Evolutionary conservation across 2,329 filamentous ascomycete genomes (phyloP).

Genomic region (Aureobasidium sp.): DNA sequence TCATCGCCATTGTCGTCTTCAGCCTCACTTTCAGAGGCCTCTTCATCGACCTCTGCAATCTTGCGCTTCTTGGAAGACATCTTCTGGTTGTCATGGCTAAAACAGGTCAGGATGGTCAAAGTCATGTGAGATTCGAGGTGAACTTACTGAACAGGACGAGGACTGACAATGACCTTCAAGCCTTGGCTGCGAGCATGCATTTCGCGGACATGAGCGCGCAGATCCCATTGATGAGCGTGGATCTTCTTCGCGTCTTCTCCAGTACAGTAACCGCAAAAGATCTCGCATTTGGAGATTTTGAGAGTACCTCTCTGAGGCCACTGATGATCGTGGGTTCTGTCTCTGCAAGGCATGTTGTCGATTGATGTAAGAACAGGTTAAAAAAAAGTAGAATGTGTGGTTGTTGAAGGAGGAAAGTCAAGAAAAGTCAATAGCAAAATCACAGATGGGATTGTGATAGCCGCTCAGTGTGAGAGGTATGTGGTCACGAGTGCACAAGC

Average conservation of each 20-base stretch:
- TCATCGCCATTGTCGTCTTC: background rate
- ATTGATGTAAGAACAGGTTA: background rate
- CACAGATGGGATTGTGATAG: background rate
- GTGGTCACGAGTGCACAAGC: too few relatives aligned
- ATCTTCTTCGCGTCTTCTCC: background rate
- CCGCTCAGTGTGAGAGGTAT: too few relatives aligned
- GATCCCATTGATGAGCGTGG: background rate
- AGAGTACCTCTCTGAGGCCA: background rate
- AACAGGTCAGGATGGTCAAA: background rate
- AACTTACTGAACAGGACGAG: background rate
- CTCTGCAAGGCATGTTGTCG: background rate
- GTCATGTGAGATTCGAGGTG: background rate
- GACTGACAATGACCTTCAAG: background rate
- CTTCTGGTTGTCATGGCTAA: background rate
- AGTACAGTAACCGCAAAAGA: slow-evolving; percentile 1
- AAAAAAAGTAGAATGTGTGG: background rate
- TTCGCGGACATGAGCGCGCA: background rate
- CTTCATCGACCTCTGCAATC: background rate
- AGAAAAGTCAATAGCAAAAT: background rate
- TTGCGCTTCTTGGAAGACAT: background rate
- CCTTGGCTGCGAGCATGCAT: background rate
- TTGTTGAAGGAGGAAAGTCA: background rate
- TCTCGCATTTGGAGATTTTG: background rate
- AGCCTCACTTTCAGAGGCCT: too few relatives aligned
- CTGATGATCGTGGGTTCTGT: background rate